These are phyloP conservation scores for Fonsecaea multimorphosa DNA, from an alignment of 2,329 filamentous ascomycete species.

Conservation along the genomic window DNA sequence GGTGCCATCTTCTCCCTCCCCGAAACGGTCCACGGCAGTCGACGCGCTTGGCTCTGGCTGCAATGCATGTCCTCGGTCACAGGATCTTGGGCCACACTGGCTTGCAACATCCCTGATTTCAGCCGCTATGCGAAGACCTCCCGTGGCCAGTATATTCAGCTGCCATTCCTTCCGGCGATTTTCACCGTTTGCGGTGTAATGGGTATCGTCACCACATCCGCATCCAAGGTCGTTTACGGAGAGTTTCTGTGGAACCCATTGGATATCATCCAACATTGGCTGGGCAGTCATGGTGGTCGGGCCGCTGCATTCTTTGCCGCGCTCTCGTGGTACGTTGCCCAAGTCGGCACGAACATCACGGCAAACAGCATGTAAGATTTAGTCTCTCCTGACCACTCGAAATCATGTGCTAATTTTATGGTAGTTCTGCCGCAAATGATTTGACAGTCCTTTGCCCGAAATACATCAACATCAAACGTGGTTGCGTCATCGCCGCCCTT, in stretches of 20 bases:
- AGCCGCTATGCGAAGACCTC: constrained; percentile 48
- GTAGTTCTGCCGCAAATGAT: constrained; percentile 49
- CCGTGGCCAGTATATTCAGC: constrained; percentile 50
- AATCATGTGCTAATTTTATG: neutral
- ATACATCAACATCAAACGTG: constrained; percentile 60
- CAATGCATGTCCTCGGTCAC: constrained; percentile 37
- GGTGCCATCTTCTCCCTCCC: constrained; percentile 56
- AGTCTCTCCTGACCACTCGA: neutral
- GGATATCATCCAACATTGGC: constrained; percentile 48
- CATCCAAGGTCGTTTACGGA: constrained; percentile 42
- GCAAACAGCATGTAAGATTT: constrained; percentile 54
- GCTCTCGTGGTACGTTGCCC: constrained; percentile 61
- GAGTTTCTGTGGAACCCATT: constrained; percentile 54
- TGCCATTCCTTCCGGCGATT: constrained; percentile 56
- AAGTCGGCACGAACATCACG: constrained; percentile 61
- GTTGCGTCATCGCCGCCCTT: constrained; percentile 48
- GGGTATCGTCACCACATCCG: constrained; percentile 65
- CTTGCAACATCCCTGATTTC: constrained; percentile 61
- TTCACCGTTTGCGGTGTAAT: constrained; percentile 58
- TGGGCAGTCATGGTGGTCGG: constrained; percentile 41
- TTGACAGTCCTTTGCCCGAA: constrained; percentile 59
- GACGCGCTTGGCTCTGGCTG: constrained; percentile 56
- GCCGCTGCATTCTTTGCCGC: constrained; percentile 58
- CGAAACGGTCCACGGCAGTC: constrained; percentile 54
- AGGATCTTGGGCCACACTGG: constrained; percentile 49